Base-by-base conservation (phyloP, 164 flowering plant genomes). In the Piper betle region DNA sequence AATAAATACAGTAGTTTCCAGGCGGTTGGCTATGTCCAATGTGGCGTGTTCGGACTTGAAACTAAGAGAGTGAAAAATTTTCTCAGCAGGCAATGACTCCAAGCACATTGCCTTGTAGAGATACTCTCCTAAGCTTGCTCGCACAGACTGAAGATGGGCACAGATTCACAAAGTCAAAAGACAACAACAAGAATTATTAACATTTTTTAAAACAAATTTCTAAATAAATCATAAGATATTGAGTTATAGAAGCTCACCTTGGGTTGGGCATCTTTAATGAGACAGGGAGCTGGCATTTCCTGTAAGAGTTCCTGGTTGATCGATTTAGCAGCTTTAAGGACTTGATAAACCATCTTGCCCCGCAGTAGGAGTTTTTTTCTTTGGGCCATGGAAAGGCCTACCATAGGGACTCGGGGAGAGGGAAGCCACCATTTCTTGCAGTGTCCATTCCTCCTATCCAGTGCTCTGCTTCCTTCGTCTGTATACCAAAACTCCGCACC, bases 361-460 rank as follows among this genome's bases (percentile, higher is more conserved):
- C 79, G 82, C 61, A 64, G 58, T 17, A 80, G 61, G 69, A 93
- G 63, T 48, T 78, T 83, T 67, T 79, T 85, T 65, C 84, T 80
- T 65, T 72, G 87, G 8, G 62, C 17, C 2, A 77, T 78, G 15
- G 97, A 90, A 6, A 93, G 87, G 37, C 99, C 97, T 43, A 68
- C 63, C 19, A 39, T 66, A 37, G 92, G 99, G 18, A 90, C 92
- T 50, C 76, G 83, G 15, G 99, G 96, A 62, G 78, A 78, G 38
- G 99, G 97, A 50, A 93, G 86, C 94, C 99, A 90, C 99, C 99
- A 90, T 66, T 82, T 83, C 76, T 70, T 78, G 78, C 94, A 77
- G 57, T 74, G 78, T 65, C 75, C 77, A 25, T 57, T 76, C 66
- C 73, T 78, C 69, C 87, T 82, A 62, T 88, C 96, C 76, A 87